Conservation (phyloP, 2,329 filamentous ascomycete species). For the Pseudocercospora fijiensis region DNA sequence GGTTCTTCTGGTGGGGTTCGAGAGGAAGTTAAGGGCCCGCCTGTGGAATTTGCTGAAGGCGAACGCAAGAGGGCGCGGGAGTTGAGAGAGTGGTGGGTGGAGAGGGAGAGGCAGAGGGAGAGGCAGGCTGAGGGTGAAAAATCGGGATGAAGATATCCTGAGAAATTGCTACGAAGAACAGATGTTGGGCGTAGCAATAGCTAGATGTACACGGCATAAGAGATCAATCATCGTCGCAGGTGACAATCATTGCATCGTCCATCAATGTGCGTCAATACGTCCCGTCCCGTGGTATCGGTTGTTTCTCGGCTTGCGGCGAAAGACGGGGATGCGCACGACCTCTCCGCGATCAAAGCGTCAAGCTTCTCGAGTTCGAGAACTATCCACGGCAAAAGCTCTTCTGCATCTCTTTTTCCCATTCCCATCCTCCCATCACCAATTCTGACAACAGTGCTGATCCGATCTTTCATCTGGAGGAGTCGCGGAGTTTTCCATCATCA, state of each 20-base stretch:
- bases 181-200: too few relatives aligned
- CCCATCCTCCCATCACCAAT: background rate
- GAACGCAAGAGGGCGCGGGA: slow-evolving; percentile 45
- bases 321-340: background rate
- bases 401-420: background rate
- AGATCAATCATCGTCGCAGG: background rate
- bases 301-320: background rate
- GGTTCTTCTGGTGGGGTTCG: slow-evolving; percentile 19
- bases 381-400: slow-evolving; percentile 8
- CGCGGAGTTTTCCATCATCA: slow-evolving; percentile 10
- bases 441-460: too few relatives aligned
- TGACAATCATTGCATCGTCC: background rate
- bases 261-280: background rate
- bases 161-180: too few relatives aligned
- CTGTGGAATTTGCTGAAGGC: slow-evolving; percentile 47
- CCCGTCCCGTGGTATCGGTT: background rate
- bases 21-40: slow-evolving; percentile 49
- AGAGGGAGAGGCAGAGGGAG: too few relatives aligned
- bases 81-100: slow-evolving; percentile 45
- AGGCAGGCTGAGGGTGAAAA: background rate
- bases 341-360: background rate
- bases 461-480: slow-evolving; percentile 19
- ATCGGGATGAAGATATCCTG: background rate
- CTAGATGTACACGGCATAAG: too few relatives aligned
- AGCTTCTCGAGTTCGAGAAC: background rate